Evolutionary conservation across 257 asterid genomes (phyloP).

Genomic region (Paraleonurus japonicus): DNA sequence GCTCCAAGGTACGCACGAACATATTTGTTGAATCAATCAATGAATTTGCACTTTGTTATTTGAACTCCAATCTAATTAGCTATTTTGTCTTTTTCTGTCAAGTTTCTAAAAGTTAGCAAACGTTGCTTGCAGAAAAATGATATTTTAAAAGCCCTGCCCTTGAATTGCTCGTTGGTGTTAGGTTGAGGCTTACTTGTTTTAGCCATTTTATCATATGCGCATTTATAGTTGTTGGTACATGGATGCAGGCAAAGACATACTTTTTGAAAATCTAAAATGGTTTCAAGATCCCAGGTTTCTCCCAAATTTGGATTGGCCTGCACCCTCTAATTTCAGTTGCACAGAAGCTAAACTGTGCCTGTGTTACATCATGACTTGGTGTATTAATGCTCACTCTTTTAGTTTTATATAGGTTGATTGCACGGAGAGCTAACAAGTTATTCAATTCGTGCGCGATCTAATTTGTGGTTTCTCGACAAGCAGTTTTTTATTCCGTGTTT

Average conservation of each 20-base stretch:
- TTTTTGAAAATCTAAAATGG: not conserved
- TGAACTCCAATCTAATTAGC: not conserved
- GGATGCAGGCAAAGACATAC: too few relatives aligned
- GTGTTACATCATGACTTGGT: not conserved
- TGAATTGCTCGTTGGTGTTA: not conserved
- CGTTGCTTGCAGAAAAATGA: not conserved
- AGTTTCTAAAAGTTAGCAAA: slow-evolving; percentile 8
- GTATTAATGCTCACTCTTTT: not conserved
- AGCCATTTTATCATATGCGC: not conserved
- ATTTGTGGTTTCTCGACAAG: not conserved
- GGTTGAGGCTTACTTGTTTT: not conserved
- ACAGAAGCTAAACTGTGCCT: slow-evolving; percentile 1
- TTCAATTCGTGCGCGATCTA: not conserved
- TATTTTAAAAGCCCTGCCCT: not conserved
- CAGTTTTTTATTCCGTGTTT: not conserved
- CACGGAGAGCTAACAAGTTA: not conserved
- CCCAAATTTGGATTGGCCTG: not conserved
- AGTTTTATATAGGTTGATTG: slow-evolving; percentile 3
- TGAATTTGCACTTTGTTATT: not conserved
- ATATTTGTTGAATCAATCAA: not conserved
- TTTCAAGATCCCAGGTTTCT: not conserved
- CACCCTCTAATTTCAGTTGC: slow-evolving; percentile 3
- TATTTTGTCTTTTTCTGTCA: slow-evolving; percentile 7
- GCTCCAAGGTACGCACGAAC: not conserved
- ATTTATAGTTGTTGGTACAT: too few relatives aligned